Evolutionary conservation across 73 alveolate genomes (phyloP), one percentile per base, ranked within the genome.

Genomic region (Effrenium voratum): DNA sequence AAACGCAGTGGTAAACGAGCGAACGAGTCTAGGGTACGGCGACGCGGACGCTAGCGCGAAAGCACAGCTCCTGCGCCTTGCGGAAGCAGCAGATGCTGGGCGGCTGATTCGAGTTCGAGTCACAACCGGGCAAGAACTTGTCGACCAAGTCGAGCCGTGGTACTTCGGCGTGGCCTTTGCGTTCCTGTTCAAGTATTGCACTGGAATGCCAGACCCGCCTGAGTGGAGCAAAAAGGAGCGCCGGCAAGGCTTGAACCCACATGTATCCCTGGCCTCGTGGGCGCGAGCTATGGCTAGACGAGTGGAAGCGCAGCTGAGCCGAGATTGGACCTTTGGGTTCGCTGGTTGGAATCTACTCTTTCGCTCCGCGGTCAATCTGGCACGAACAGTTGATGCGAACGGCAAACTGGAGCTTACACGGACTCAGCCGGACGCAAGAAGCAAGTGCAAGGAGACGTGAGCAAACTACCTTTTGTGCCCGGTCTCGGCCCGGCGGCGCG

Each of bases 291-390:
- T 80, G 91, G 68, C 91, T 43, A 43, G 91, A 8, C 68, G 91
- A 16, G 70, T 44, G 16, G 93, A 83, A 52, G 79, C 70, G 6
- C 93, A 83, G 16, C 28, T 83, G n/a, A 26, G 40, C 44, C 49
- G 93, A 5, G 93, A 83, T 40, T 83, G 93, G 93, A 40, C 60
- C 24, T 83, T 83, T 40, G 93, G 93, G 15, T 83, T 50, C 41
- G n/a, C 93, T 43, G 40, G 57, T 38, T 83, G 93, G 93, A 83
- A 83, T 30, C 28, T 52, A 3, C 4, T 83, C n/a, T 83, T 83
- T 57, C 75, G 93, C 16, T 52, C 93, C 6, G 79, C 79, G n/a
- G 40, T 83, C 44, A 83, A 83, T 43, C 52, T 83, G 57, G 4
- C 40, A 36, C 91, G 66, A 1, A 45, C 15, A 36, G 44, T n/a